Evolutionary conservation across 495 filamentous ascomycete species (phyloP).

Genomic region (Neurospora sp.): DNA sequence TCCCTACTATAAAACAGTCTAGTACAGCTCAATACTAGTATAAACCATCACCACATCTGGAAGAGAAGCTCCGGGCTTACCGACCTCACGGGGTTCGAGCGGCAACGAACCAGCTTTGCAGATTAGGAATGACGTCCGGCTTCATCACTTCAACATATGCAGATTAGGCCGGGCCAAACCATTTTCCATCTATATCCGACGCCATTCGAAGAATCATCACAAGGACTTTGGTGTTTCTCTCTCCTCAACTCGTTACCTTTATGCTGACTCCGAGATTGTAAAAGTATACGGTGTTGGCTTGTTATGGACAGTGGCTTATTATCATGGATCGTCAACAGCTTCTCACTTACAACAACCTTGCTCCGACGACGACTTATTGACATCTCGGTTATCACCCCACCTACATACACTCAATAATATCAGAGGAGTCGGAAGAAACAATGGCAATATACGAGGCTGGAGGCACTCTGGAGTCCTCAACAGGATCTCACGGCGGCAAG

Average conservation of each 20-base stretch:
- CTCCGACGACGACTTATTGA: neutral
- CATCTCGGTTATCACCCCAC: neutral
- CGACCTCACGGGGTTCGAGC: neutral
- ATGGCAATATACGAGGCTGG: neutral
- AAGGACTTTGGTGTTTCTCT: neutral
- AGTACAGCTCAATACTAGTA: neutral
- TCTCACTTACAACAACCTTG: neutral
- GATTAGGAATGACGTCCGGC: neutral
- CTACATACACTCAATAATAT: neutral
- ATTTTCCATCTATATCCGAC: neutral
- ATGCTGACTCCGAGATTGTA: neutral
- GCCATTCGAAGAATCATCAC: neutral
- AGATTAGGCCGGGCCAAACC: neutral
- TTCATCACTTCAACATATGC: neutral
- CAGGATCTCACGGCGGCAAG: slow-evolving; percentile 5
- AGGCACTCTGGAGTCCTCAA: neutral
- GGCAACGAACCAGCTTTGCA: neutral
- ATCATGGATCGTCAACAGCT: neutral
- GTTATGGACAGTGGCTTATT: too few species aligned
- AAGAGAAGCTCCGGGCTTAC: neutral
- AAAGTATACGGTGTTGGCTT: neutral
- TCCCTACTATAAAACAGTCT: neutral
- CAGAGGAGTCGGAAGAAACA: neutral
- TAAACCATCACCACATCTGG: neutral
- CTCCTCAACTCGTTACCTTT: neutral